Evolutionary conservation across 164 flowering plant species (phyloP), one percentile per base, ranked within the genome.

Genomic region (Kingdonia uniflora): DNA sequence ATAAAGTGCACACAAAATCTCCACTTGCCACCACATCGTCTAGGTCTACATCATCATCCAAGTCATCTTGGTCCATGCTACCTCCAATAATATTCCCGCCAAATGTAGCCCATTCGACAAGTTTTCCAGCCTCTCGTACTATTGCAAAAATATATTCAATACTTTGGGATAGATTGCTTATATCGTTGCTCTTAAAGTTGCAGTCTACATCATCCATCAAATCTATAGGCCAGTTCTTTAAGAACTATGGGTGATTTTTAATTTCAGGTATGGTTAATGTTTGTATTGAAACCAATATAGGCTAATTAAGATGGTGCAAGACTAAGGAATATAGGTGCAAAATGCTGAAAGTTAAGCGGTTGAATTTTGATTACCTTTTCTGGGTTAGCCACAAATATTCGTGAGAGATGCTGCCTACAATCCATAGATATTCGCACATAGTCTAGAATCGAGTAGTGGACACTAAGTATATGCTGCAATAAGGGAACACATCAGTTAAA

Each of bases 231-330:
- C 85, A 68, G 68, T 80, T 81, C 67, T 76, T 77, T 23, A 83
- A 50, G 63, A 88, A 88, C 96, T 95, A 85, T 19, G 80, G 78
- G 50, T 88, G 95, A 14, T 22, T 73, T 59, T 69, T 81, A 0
- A 87, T 82, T 64, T 87, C 90, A 4, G 73, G 63, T 14, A 87
- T 87, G 15, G 77, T 81, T 58, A 85, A 85, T 59, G 94, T 82
- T 94, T 88, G 74, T 64, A 60, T 38, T 48, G n/a, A 53, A 21
- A 20, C 48, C 42, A 42, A 49, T 16, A 22, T 20, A 38, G 37
- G 19, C 11, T 38, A 25, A 54, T 25, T 22, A 52, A 41, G 21
- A 48, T 41, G 52, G 45, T 21, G n/a, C 11, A 29, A 3, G 8
- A n/a, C 8, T 23, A 14, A 40, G 10, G 20, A 1, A 24, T 10